These are phyloP conservation scores for Hypholoma sublateritium DNA, from an alignment of 768 basidiomycete genomes.

Conservation along the genomic window DNA sequence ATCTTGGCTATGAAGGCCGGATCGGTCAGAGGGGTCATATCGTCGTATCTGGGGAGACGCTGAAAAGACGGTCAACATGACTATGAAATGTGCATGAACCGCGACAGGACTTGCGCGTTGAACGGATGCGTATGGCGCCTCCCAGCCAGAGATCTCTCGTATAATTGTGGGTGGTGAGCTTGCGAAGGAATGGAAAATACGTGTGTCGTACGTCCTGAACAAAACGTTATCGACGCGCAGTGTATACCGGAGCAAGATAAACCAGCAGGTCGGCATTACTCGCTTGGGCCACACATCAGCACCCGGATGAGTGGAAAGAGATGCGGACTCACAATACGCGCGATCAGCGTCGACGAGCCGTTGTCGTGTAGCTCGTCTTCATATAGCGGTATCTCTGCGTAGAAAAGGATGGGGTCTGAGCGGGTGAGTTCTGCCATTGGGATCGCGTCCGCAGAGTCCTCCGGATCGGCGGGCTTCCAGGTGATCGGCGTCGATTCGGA, in stretches of 20 bases:
- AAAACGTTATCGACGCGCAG: constrained; percentile 94
- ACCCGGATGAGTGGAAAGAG: neutral
- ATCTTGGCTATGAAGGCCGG: constrained; percentile 77
- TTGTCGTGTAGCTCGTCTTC: constrained; percentile 99
- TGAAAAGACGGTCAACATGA: constrained; percentile 24
- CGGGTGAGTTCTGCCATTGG: constrained; percentile 84
- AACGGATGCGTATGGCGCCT: constrained; percentile 82
- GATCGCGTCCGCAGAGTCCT: constrained; percentile 61
- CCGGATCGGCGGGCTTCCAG: constrained; percentile 59
- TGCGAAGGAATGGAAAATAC: constrained; percentile 85
- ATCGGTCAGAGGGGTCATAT: constrained; percentile 88
- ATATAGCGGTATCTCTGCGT: constrained; percentile 91
- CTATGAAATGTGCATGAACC: neutral
- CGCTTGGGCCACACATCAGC: constrained; percentile 51
- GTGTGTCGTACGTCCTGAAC: constrained; percentile 86
- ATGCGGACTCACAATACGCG: constrained; percentile 73
- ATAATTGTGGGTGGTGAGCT: constrained; percentile 63
- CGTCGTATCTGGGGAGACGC: constrained; percentile 72
- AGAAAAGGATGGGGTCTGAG: constrained; percentile 97
- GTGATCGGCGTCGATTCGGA: constrained; percentile 18
- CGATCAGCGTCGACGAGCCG: constrained; percentile 80
- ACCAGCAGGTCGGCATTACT: constrained; percentile 95
- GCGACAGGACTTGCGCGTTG: constrained; percentile 65
- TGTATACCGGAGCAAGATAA: constrained; percentile 88
- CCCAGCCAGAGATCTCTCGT: constrained; percentile 86